Evolutionary conservation across 768 basidiomycete species (phyloP).

Genomic region (Collybia sordida): DNA sequence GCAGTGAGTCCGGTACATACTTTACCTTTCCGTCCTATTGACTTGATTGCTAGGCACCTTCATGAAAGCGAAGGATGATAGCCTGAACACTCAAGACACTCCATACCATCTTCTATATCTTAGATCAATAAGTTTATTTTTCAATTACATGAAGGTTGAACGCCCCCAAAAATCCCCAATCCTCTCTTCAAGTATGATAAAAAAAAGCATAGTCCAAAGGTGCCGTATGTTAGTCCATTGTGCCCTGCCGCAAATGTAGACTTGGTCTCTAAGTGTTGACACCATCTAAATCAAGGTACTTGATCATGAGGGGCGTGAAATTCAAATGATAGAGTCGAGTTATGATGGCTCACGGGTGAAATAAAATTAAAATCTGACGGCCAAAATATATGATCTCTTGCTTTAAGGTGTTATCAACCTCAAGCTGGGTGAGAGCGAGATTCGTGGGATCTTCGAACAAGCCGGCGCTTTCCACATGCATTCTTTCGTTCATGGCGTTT

Average conservation of each 20-base stretch:
- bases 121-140: slow-evolving; percentile 1
- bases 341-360: too few species aligned
- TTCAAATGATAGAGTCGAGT: too few species aligned
- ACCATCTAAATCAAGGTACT: too few species aligned
- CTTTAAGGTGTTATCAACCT: too few species aligned
- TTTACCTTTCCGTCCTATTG: background rate
- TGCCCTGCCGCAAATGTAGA: too few species aligned
- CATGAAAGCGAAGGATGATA: slow-evolving; percentile 29
- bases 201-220: too few species aligned
- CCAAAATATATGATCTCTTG: too few species aligned
- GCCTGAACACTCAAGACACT: background rate
- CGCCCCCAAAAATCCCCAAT: background rate
- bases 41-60: slow-evolving; percentile 29
- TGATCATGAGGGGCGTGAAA: too few species aligned
- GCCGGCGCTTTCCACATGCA: slow-evolving; percentile 23
- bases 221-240: too few species aligned
- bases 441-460: slow-evolving; percentile 5
- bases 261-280: too few species aligned
- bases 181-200: background rate
- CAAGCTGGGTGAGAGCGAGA: background rate
- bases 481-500: slow-evolving; percentile 21
- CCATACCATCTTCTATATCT: background rate
- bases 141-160: background rate
- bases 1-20: slow-evolving; percentile 46
- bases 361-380: too few species aligned